Percentiles rank a stretch among this genome's conserved stretches.
These are phyloP conservation scores for Lasiodiplodia theobromae DNA, from an alignment of 2,329 filamentous ascomycete genomes.

Conservation along the genomic window DNA sequence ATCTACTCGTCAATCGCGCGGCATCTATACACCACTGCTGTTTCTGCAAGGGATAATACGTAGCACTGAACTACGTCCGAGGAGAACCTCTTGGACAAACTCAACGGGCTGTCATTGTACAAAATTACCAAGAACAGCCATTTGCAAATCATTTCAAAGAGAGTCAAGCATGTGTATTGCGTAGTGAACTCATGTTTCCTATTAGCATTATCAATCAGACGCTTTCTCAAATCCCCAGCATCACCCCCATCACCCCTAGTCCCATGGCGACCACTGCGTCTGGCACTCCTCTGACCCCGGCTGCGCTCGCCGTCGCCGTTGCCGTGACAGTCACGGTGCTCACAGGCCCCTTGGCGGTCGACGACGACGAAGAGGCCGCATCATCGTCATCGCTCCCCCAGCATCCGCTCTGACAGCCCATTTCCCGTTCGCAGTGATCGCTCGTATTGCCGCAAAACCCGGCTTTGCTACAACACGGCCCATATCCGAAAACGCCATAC, in stretches of 20 bases:
- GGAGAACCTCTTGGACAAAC: too few relatives aligned
- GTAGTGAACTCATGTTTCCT: neutral
- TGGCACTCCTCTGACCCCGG: neutral
- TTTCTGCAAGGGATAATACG: too few relatives aligned
- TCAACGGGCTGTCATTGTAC: too few relatives aligned
- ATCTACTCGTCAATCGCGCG: too few relatives aligned
- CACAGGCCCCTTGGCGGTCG: neutral
- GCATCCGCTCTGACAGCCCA: slow-evolving; percentile 27
- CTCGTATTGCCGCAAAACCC: slow-evolving; percentile 28
- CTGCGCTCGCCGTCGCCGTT: slow-evolving; percentile 1
- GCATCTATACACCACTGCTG: too few relatives aligned
- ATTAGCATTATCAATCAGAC: neutral
- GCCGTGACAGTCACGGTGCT: slow-evolving; percentile 13
- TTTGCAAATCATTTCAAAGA: too few relatives aligned
- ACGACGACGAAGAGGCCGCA: neutral
- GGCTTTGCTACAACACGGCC: slow-evolving; percentile 19
- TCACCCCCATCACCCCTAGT: neutral
- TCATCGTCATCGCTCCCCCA: slow-evolving; percentile 7
- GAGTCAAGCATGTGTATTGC: too few relatives aligned
- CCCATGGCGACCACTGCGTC: neutral
- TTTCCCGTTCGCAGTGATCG: slow-evolving; percentile 1
- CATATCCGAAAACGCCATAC: slow-evolving; percentile 19
- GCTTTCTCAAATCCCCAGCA: neutral
- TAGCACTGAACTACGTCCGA: too few relatives aligned
- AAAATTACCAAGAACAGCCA: too few relatives aligned